Percentiles rank a stretch among this genome's conserved stretches.
These are phyloP conservation scores for Leishmania tarentolae DNA, from an alignment of 208 protist genomes.

Conservation along the genomic window DNA sequence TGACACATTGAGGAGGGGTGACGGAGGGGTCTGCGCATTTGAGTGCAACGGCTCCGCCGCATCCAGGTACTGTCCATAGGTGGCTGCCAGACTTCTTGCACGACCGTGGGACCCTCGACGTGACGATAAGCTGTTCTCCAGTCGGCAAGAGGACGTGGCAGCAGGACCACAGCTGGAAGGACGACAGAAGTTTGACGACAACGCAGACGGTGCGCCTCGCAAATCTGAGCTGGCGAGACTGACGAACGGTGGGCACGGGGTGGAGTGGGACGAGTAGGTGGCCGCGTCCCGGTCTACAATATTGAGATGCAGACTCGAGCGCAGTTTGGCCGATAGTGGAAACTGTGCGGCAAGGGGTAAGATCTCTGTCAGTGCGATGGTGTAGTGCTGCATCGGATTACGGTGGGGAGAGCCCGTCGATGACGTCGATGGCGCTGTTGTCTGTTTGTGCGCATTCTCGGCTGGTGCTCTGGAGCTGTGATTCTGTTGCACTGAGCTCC, in stretches of 20 bases:
- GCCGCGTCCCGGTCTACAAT: constrained; percentile 20
- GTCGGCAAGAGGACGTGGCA: not conserved
- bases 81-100: not conserved
- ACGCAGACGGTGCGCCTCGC: not conserved
- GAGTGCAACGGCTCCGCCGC: constrained; percentile 12
- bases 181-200: constrained; percentile 7
- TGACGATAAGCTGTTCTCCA: not conserved
- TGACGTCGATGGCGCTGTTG: not conserved
- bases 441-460: not conserved
- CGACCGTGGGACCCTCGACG: not conserved
- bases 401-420: not conserved
- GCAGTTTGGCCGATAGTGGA: constrained; percentile 36
- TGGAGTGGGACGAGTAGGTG: constrained; percentile 39
- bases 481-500: not conserved
- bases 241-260: not conserved
- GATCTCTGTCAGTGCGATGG: constrained; percentile 13
- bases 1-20: not conserved
- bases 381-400: constrained; percentile 12
- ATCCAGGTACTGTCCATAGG: constrained; percentile 22
- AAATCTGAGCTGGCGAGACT: not conserved
- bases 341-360: constrained; percentile 26
- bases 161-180: constrained; percentile 3
- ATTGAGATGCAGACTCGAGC: constrained; percentile 29
- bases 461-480: not conserved
- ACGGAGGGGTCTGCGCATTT: not conserved